These are phyloP conservation scores for Chlorella sorokiniana DNA, from an alignment of 139 green algal species.

Conservation along the genomic window DNA sequence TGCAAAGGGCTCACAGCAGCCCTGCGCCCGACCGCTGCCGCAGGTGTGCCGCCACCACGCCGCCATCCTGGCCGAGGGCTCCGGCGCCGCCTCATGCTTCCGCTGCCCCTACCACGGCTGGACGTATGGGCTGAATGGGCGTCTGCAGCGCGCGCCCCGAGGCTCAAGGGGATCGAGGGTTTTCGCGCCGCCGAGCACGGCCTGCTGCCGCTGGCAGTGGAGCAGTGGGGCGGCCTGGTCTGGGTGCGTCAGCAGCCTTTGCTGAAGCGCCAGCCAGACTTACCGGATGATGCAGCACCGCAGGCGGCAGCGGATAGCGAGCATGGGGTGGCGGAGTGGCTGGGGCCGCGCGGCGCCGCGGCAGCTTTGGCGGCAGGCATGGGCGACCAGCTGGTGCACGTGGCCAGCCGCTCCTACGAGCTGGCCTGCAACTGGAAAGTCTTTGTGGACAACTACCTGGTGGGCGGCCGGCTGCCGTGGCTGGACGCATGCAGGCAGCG, in stretches of 20 bases:
- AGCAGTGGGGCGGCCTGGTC: slow-evolving; percentile 14
- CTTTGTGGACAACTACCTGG: slow-evolving; percentile 72
- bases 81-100: slow-evolving; percentile 43
- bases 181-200: slow-evolving; percentile 53
- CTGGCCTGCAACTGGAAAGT: slow-evolving; percentile 79
- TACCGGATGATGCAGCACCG: background rate
- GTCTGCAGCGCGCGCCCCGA: slow-evolving; percentile 48
- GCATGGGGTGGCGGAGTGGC: slow-evolving; percentile 8
- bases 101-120: slow-evolving; percentile 70
- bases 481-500: too few species aligned
- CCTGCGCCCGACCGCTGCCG: background rate
- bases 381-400: slow-evolving; percentile 37
- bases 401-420: slow-evolving; percentile 47
- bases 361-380: slow-evolving; percentile 35
- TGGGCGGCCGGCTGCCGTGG: slow-evolving; percentile 12
- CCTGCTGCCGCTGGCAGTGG: slow-evolving; percentile 41
- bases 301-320: background rate
- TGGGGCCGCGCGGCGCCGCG: slow-evolving; percentile 17
- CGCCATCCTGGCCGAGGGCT: slow-evolving; percentile 50
- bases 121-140: slow-evolving; percentile 59
- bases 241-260: background rate
- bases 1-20: background rate
- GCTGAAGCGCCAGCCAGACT: background rate
- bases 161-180: slow-evolving; percentile 57
- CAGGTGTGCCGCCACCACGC: slow-evolving; percentile 71